Percentiles rank a stretch among this genome's conserved stretches.
These are phyloP conservation scores for Hylodesmum podocarpum DNA, from an alignment of 306 rosid species.

Conservation along the genomic window DNA sequence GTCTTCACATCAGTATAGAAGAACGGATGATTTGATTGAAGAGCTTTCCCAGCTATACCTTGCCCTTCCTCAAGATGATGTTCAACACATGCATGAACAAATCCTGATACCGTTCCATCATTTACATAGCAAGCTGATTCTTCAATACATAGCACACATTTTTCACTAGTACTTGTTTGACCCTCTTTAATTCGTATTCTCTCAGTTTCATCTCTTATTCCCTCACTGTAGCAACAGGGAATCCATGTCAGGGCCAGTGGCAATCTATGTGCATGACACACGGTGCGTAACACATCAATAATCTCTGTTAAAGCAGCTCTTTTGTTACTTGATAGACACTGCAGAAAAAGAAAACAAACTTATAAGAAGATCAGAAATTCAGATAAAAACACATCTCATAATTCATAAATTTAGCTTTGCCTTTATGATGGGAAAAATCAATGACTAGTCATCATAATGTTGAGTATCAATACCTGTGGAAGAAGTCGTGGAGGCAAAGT, in stretches of 20 bases:
- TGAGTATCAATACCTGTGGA: constrained; percentile 56
- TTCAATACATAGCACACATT: constrained; percentile 72
- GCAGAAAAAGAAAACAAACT: constrained; percentile 33
- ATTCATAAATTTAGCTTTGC: constrained; percentile 8
- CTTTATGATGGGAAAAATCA: background rate
- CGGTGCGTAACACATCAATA: constrained; percentile 75
- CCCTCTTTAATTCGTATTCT: constrained; percentile 54
- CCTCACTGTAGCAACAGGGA: constrained; percentile 68
- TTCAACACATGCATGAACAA: constrained; percentile 76
- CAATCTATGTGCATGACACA: constrained; percentile 88
- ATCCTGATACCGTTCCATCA: constrained; percentile 65
- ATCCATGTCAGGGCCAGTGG: constrained; percentile 96
- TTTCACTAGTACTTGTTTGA: constrained; percentile 45
- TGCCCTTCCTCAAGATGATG: constrained; percentile 93
- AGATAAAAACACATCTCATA: background rate
- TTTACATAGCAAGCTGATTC: constrained; percentile 82
- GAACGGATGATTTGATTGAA: constrained; percentile 85
- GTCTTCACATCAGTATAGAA: constrained; percentile 81
- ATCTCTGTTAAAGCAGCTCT: constrained; percentile 80
- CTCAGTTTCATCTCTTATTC: constrained; percentile 39
- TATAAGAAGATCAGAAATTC: constrained; percentile 29
- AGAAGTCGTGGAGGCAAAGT: constrained; percentile 54
- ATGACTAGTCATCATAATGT: background rate
- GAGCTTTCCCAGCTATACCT: constrained; percentile 94
- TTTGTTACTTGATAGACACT: constrained; percentile 69